Percentiles rank a stretch among this genome's conserved stretches.
These are phyloP conservation scores for Corylus heterophylla DNA, from an alignment of 306 rosid genomes.

Conservation along the genomic window DNA sequence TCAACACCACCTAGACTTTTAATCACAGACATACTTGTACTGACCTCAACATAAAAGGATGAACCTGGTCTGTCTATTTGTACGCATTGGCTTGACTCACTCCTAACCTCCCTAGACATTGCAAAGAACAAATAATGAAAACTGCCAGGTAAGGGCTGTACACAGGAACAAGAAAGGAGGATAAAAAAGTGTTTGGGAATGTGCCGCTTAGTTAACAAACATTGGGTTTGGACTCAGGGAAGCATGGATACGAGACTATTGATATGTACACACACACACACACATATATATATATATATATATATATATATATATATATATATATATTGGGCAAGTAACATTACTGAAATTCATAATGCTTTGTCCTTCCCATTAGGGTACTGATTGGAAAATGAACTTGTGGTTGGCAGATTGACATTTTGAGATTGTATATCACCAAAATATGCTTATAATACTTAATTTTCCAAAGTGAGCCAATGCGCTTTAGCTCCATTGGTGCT, in stretches of 20 bases:
- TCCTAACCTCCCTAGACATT: no score
- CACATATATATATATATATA: no score
- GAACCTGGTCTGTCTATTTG: no score
- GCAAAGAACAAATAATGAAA: no score
- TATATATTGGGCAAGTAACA: background rate
- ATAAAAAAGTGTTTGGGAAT: slow-evolving; percentile 29
- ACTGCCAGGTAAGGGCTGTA: no score
- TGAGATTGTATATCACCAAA: background rate
- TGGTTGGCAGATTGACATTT: background rate
- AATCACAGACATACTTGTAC: no score
- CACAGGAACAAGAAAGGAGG: background rate
- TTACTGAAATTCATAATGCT: background rate
- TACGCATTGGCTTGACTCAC: no score
- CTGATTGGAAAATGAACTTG: background rate
- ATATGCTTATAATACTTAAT: background rate
- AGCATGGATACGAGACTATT: no score
- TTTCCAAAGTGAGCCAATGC: no score
- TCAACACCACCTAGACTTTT: background rate
- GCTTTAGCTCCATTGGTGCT: no score
- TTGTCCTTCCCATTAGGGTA: background rate
- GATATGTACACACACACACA: no score
- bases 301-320: background rate
- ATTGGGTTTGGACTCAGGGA: background rate
- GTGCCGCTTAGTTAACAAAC: background rate
- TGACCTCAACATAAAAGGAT: no score